Evolutionary conservation across 1,284 basidiomycete species (phyloP), one percentile per base, ranked within the genome.

Genomic region (Ganoderma lucidum): DNA sequence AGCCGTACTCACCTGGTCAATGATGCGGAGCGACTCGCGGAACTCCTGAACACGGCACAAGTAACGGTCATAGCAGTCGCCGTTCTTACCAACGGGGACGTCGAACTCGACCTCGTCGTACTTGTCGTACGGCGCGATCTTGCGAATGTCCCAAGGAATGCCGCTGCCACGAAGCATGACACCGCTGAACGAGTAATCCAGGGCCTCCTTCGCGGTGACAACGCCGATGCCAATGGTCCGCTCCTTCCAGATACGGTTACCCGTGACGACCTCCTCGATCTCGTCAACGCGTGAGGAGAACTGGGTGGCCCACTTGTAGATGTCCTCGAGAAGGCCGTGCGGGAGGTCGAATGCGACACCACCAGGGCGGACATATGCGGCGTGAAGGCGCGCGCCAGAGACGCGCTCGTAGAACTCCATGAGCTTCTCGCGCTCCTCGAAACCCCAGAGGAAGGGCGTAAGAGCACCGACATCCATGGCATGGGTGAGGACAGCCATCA

Each of bases 341-440:
- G 97, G 97, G 61, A 99, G 86, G 79, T 99, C 98, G 80, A 97
- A 99, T 1, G 98, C 97, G 62, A 99, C 98, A 78, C 98, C 97
- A 73, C 97, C 97, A 4, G 97, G 98, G 71, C 97, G 95, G 62
- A 99, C 92, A 81, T 99, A 99, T n/a, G 97, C 97, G 6, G 96
- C 92, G 80, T 99, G 97, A 78, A 99, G 87, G 71, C 97, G 96
- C 2, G 97, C 97, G 75, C 97, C 97, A 10, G 97, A 99, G 44
- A 99, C 97, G 69, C 97, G 96, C 83, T 99, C 97, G 83, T 99
- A 99, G 84, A 99, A 99, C 82, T 99, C 97, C 97, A 99, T 99
- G 74, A 99, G 91, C 86, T 99, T 99, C 84, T 99, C 97, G 74
- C 97, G 96, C 84, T 99, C 97, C 83, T 99, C 97, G 87, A 99